These are phyloP conservation scores for Globisporangium middletonii DNA, from an alignment of 352 stramenopile genomes.

Conservation along the genomic window DNA sequence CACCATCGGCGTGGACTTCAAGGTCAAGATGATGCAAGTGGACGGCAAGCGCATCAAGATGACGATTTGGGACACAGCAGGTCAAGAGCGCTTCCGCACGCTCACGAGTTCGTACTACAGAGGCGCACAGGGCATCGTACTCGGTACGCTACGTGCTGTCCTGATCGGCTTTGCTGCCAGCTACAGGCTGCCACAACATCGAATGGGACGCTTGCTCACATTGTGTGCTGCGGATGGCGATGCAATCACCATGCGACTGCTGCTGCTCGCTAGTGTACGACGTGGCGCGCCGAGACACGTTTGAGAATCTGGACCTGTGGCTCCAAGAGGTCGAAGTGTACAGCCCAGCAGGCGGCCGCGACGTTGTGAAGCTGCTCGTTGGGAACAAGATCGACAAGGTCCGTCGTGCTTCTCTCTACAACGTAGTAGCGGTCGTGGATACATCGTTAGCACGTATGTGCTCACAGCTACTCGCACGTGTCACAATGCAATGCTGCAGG, in stretches of 20 bases:
- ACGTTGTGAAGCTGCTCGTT: conserved; percentile 97
- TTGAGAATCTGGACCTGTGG: conserved; percentile 97
- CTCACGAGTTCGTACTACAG: conserved; percentile 97
- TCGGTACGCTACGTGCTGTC: conserved; percentile 50
- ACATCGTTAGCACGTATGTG: neutral
- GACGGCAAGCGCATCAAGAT: conserved; percentile 96
- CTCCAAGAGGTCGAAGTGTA: conserved; percentile 98
- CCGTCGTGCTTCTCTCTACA: neutral
- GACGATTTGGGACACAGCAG: conserved; percentile 98
- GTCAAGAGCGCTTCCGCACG: conserved; percentile 97
- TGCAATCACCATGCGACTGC: neutral
- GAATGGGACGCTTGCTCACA: neutral
- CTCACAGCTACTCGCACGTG: neutral
- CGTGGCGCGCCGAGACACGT: conserved; percentile 94
- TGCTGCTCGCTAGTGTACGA: conserved; percentile 87
- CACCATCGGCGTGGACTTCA: conserved; percentile 98
- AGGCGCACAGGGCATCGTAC: conserved; percentile 95
- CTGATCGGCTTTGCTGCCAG: neutral
- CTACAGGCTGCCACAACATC: neutral
- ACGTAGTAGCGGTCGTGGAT: neutral
- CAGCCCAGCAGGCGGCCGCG: conserved; percentile 90
- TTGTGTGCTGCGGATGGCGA: neutral
- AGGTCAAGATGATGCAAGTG: conserved; percentile 97
- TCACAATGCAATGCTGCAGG: conserved; percentile 45
- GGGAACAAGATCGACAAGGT: conserved; percentile 96